Evolutionary conservation across 169 alveolate genomes (phyloP), one percentile per base, ranked within the genome.

Genomic region (Condylostoma magnum): DNA sequence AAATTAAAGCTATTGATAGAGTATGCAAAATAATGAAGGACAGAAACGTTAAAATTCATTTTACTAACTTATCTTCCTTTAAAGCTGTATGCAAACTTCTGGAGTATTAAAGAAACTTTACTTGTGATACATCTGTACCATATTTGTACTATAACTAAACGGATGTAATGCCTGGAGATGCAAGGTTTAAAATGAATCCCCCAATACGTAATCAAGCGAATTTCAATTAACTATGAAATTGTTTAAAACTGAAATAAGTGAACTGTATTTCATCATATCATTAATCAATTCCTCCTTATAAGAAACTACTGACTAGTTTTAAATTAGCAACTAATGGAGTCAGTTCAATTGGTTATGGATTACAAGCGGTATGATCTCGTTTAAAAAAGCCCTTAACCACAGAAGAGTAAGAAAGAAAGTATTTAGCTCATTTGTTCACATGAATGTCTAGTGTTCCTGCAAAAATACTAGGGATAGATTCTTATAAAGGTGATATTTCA

Each of bases 121-220:
- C 71, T 18, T 60, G 52, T 38, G 71, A 60, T 2, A n/a, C 56
- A 2, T 60, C 71, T 60, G n/a, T 60, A 18, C 71, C 71, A 22
- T 60, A 60, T 41, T 6, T 60, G 10, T 60, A 60, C 58, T 60
- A 38, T 27, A n/a, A 27, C 2, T 25, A 60, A 6, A 18, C 27
- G 8, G 71, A 60, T 27, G 52, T 60, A n/a, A 60, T 38, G 33
- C 71, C 71, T 8, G 52, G 71, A 12, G 71, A 60, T 27, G 43
- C 71, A n/a, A 22, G 71, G 15, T 60, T 38, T 3, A 60, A 60
- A 38, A 30, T 60, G 12, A 41, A 37, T 4, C 71, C 71, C 10
- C 71, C 71, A n/a, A 60, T 60, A n/a, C 12, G 71, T 2, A 25
- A 33, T 27, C 1, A n/a, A n/a, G 30, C 18, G 36, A 60, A 60